Percentiles rank a stretch among this genome's conserved stretches.
Conservation (phyloP, 1,284 basidiomycete species). For the Cutaneotrichosporon sp. region DNA sequence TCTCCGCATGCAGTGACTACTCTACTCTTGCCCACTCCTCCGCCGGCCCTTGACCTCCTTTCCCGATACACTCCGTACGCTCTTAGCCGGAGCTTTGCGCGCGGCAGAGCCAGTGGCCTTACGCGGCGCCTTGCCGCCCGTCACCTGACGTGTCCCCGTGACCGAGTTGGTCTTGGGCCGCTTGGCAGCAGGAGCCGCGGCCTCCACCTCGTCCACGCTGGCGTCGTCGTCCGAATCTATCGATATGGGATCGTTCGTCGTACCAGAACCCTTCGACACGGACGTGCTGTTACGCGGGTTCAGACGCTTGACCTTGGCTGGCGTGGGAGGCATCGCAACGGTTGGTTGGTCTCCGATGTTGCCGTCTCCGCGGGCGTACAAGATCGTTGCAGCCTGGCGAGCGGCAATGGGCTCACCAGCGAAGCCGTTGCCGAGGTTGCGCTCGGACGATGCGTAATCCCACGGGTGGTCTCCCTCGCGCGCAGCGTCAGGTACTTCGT, state of each 20-base stretch:
- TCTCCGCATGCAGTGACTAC: no score
- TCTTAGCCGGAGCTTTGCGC: constrained; percentile 5
- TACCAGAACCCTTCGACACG: constrained; percentile 16
- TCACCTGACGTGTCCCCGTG: constrained; percentile 19
- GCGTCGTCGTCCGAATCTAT: constrained; percentile 30
- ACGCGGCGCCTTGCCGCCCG: constrained; percentile 22
- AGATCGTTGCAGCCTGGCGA: constrained; percentile 25
- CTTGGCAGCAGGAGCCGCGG: constrained; percentile 18
- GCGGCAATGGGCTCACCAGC: constrained; percentile 34
- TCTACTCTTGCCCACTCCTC: constrained; percentile 3
- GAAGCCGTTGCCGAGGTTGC: constrained; percentile 38
- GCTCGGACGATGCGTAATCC: constrained; percentile 34
- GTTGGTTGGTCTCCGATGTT: constrained; percentile 5
- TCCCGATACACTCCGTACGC: constrained; percentile 2
- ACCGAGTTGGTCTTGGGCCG: constrained; percentile 18
- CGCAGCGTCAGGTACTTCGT: constrained; percentile 24
- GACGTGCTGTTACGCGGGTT: constrained; percentile 7
- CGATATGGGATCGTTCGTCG: constrained; percentile 35
- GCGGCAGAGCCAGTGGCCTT: constrained; percentile 8
- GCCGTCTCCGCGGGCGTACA: constrained; percentile 23
- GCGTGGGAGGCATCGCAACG: constrained; percentile 12
- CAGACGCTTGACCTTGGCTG: constrained; percentile 4
- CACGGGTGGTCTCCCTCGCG: constrained; percentile 12
- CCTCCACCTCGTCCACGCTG: constrained; percentile 13
- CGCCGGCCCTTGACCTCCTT: constrained; percentile 9